phyloP scores from a whole-genome alignment of 225 moss, liverwort and hornwort genomes.

The Bryoerythrophyllum caledonicum region DNA sequence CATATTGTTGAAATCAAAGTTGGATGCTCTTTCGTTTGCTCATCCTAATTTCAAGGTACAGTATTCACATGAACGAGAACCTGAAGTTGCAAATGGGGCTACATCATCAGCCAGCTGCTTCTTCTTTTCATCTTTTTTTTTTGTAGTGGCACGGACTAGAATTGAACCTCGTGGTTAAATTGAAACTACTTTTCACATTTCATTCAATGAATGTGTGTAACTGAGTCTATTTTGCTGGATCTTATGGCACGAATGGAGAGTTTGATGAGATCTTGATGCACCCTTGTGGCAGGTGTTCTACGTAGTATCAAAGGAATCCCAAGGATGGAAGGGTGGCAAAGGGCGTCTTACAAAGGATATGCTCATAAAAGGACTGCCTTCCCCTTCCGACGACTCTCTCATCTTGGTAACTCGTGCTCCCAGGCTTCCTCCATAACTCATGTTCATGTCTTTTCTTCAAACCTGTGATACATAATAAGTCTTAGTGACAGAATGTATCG shows the following conservation, averaged over 20 bases:
- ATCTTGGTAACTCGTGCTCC: conserved; percentile 56
- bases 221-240: background rate
- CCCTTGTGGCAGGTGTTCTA: conserved; percentile 65
- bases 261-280: conserved; percentile 24
- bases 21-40: conserved; percentile 59
- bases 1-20: conserved; percentile 66
- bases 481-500: background rate
- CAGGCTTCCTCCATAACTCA: background rate
- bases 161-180: background rate
- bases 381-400: conserved; percentile 64
- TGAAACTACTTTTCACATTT: background rate
- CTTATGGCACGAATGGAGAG: background rate
- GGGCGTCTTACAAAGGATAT: conserved; percentile 58
- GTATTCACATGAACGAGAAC: conserved; percentile 8
- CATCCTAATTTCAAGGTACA: conserved; percentile 89
- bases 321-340: conserved; percentile 80
- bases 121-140: background rate
- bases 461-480: background rate
- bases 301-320: conserved; percentile 49
- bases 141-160: background rate
- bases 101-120: conserved; percentile 4
- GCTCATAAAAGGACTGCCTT: conserved; percentile 69
- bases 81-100: background rate
- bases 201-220: background rate
- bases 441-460: background rate